These are phyloP conservation scores for Phytophthora ohioensis DNA, from an alignment of 352 stramenopile genomes.

Conservation along the genomic window DNA sequence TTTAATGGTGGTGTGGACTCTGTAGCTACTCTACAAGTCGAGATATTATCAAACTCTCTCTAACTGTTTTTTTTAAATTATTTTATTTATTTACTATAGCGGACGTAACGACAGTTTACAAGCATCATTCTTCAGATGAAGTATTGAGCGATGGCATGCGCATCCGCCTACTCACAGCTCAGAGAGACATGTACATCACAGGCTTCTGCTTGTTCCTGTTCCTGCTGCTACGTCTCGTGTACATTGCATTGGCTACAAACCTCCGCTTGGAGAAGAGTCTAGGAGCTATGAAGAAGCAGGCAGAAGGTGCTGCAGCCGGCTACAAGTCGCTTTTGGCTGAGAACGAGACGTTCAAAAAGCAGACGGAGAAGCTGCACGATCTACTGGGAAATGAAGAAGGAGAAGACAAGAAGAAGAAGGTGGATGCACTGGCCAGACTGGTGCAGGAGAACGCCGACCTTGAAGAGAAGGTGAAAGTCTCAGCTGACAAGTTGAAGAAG, in stretches of 20 bases:
- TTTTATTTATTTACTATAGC: constrained; percentile 43
- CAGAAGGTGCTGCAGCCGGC: constrained; percentile 63
- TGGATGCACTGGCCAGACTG: constrained; percentile 59
- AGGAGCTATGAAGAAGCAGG: constrained; percentile 80
- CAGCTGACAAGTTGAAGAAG: constrained; percentile 51
- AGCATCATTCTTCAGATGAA: constrained; percentile 65
- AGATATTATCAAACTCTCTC: constrained; percentile 19
- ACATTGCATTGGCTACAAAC: constrained; percentile 72
- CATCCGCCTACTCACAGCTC: constrained; percentile 78
- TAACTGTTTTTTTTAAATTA: constrained; percentile 25
- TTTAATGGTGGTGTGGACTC: neutral
- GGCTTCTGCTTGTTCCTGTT: constrained; percentile 89
- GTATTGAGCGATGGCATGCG: constrained; percentile 77
- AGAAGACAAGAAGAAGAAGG: constrained; percentile 53
- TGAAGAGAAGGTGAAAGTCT: constrained; percentile 47
- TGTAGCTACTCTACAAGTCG: constrained; percentile 10
- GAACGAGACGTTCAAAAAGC: constrained; percentile 71
- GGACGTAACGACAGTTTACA: constrained; percentile 78
- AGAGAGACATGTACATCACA: constrained; percentile 91
- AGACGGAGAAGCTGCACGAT: constrained; percentile 73
- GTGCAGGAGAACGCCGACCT: constrained; percentile 72
- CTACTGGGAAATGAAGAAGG: constrained; percentile 50
- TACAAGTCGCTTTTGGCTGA: constrained; percentile 79
- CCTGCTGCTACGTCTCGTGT: constrained; percentile 81
- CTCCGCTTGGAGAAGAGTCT: constrained; percentile 78